A percentile compares a stretch with the other conserved stretches of the same genome.
These are phyloP conservation scores for Chytriomyces confervae DNA, from an alignment of 192 early-diverging fungal species.

Conservation along the genomic window DNA sequence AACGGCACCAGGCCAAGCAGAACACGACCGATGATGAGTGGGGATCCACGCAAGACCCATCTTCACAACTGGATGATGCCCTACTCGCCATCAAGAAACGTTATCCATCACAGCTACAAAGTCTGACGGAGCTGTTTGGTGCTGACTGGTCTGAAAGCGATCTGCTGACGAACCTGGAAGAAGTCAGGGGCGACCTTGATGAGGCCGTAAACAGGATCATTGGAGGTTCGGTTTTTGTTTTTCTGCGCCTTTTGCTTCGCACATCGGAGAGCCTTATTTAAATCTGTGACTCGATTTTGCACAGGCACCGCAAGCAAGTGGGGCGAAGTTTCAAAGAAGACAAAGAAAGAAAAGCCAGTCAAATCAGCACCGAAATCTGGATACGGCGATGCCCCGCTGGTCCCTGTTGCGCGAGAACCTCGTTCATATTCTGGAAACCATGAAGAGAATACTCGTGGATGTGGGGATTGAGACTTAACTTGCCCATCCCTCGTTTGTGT, in stretches of 20 bases:
- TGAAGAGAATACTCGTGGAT: slow-evolving; percentile 60
- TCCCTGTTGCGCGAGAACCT: slow-evolving; percentile 55
- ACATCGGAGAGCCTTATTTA: neutral
- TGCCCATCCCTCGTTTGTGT: slow-evolving; percentile 12
- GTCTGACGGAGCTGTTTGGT: slow-evolving; percentile 49
- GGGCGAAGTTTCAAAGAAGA: slow-evolving; percentile 30
- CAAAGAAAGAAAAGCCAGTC: slow-evolving; percentile 31
- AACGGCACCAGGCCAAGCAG: neutral
- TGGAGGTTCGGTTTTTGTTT: slow-evolving; percentile 64
- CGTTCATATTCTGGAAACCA: slow-evolving; percentile 44
- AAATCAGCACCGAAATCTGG: slow-evolving; percentile 17
- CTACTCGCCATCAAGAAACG: slow-evolving; percentile 31
- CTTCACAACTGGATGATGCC: slow-evolving; percentile 21
- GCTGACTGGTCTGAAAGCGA: slow-evolving; percentile 87
- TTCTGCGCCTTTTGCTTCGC: neutral
- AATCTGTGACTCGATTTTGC: neutral
- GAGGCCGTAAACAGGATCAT: slow-evolving; percentile 78
- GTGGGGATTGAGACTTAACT: slow-evolving; percentile 37
- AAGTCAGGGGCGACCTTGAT: slow-evolving; percentile 86
- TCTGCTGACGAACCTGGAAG: slow-evolving; percentile 81
- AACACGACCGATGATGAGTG: slow-evolving; percentile 19
- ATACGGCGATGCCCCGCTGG: neutral
- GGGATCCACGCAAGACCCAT: slow-evolving; percentile 6
- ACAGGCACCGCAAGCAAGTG: slow-evolving; percentile 39
- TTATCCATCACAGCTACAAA: slow-evolving; percentile 35